Conservation (phyloP, 441 rosid genomes). For the Macaranga tanarius region DNA sequence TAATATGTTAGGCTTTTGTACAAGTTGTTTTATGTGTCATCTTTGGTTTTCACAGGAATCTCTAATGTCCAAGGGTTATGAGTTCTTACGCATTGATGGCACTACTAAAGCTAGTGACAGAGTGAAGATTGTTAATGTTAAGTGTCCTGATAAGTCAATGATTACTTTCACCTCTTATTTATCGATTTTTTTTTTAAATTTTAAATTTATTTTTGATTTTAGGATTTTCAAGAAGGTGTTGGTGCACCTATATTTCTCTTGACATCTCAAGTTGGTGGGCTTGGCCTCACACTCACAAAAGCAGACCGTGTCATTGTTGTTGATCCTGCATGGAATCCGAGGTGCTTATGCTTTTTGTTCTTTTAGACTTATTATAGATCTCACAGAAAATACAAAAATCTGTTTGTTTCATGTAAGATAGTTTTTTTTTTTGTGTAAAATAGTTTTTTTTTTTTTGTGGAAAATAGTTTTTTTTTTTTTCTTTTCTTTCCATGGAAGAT, state of each 20-base stretch:
- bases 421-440: no score
- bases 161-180: slow-evolving; percentile 2
- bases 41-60: slow-evolving; percentile 54
- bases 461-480: no score
- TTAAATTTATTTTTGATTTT: slow-evolving; percentile 20
- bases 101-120: slow-evolving; percentile 87
- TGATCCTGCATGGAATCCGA: slow-evolving; percentile 99
- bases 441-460: no score
- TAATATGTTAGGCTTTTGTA: background rate
- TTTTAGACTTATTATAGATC: slow-evolving; percentile 1
- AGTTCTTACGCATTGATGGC: slow-evolving; percentile 88
- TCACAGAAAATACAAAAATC: background rate
- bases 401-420: background rate
- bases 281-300: slow-evolving; percentile 93
- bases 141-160: slow-evolving; percentile 25
- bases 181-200: slow-evolving; percentile 12
- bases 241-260: slow-evolving; percentile 86
- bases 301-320: slow-evolving; percentile 98
- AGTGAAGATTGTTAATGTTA: slow-evolving; percentile 74
- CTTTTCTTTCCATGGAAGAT: no score
- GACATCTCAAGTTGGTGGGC: slow-evolving; percentile 98
- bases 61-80: slow-evolving; percentile 54
- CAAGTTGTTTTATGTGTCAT: slow-evolving; percentile 2
- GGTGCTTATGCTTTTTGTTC: slow-evolving; percentile 44
- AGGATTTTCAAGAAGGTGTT: slow-evolving; percentile 86